A percentile compares a stretch with the other conserved stretches of the same genome.
Evolutionary conservation across 2,329 filamentous ascomycete species (phyloP).

Genomic region (Apiospora kogelbergensis): DNA sequence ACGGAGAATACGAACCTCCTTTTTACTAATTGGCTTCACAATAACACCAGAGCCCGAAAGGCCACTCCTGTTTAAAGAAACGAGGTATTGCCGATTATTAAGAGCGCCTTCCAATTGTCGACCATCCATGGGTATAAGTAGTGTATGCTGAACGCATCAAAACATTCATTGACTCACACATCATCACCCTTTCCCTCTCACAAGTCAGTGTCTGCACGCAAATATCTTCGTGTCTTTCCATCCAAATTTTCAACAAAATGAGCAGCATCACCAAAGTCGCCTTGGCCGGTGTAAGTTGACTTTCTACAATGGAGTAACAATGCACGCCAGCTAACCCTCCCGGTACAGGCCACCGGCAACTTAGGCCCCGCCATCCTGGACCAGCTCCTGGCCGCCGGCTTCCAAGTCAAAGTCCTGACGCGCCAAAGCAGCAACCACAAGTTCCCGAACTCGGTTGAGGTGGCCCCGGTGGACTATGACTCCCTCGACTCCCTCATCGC

Average conservation of each 20-base stretch:
- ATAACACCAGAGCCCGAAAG: background rate
- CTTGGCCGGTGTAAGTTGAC: slow-evolving; percentile 20
- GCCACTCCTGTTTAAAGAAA: background rate
- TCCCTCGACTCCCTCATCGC: slow-evolving; percentile 44
- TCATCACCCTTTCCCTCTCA: background rate
- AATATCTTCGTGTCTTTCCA: background rate
- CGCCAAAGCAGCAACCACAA: slow-evolving; percentile 40
- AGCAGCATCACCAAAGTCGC: slow-evolving; percentile 20
- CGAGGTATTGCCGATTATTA: background rate
- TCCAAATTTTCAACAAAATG: slow-evolving; percentile 13
- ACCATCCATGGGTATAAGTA: background rate
- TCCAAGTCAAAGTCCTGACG: slow-evolving; percentile 54
- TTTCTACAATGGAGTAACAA: background rate
- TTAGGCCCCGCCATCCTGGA: slow-evolving; percentile 37
- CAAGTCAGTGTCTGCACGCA: background rate
- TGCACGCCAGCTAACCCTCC: background rate
- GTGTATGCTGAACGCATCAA: background rate
- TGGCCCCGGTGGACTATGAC: slow-evolving; percentile 46
- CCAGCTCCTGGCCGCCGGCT: slow-evolving; percentile 33
- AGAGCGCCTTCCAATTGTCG: background rate
- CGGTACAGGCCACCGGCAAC: slow-evolving; percentile 19
- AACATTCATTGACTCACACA: background rate
- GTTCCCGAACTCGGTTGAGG: slow-evolving; percentile 35
- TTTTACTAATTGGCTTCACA: background rate
- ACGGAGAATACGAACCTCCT: background rate